These are phyloP conservation scores for Sclerotinia nivalis DNA, from an alignment of 2,329 filamentous ascomycete species.

Conservation along the genomic window DNA sequence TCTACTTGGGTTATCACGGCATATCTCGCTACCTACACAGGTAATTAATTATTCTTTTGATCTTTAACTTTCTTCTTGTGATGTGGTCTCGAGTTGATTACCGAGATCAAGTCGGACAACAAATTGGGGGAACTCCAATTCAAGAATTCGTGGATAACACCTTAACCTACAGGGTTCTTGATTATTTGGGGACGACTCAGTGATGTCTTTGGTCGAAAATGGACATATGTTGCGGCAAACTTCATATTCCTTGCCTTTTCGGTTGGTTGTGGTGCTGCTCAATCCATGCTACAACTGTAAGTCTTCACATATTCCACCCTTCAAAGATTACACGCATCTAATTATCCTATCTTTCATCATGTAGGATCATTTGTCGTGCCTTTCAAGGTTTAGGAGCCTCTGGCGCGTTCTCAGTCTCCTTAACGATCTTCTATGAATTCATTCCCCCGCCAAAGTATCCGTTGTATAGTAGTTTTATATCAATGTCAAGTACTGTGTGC, in stretches of 20 bases:
- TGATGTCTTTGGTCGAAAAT: slow-evolving; percentile 7
- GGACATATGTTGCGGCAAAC: not conserved
- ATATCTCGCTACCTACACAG: not conserved
- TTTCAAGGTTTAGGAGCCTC: slow-evolving; percentile 48
- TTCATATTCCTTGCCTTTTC: slow-evolving; percentile 1
- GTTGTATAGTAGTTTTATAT: slow-evolving; percentile 39
- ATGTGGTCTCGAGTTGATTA: too few relatives aligned
- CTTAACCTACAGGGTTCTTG: not conserved
- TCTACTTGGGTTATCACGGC: slow-evolving; percentile 4
- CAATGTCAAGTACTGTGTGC: slow-evolving; percentile 25
- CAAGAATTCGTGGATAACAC: not conserved
- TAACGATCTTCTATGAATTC: slow-evolving; percentile 52
- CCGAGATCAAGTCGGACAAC: not conserved
- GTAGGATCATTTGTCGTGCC: too few relatives aligned
- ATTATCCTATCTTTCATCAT: slow-evolving; percentile 22
- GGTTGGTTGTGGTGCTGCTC: not conserved
- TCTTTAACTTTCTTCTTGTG: not conserved
- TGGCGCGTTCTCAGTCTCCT: slow-evolving; percentile 48
- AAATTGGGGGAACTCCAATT: not conserved
- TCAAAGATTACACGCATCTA: slow-evolving; percentile 2
- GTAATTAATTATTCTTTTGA: not conserved
- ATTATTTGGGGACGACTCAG: not conserved
- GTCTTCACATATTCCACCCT: not conserved
- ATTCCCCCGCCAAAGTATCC: slow-evolving; percentile 50
- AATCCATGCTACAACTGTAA: slow-evolving; percentile 10